A percentile compares a stretch with the other conserved stretches of the same genome.
These are phyloP conservation scores for Globisporangium camurandrum DNA, from an alignment of 352 stramenopile species.

Conservation along the genomic window DNA sequence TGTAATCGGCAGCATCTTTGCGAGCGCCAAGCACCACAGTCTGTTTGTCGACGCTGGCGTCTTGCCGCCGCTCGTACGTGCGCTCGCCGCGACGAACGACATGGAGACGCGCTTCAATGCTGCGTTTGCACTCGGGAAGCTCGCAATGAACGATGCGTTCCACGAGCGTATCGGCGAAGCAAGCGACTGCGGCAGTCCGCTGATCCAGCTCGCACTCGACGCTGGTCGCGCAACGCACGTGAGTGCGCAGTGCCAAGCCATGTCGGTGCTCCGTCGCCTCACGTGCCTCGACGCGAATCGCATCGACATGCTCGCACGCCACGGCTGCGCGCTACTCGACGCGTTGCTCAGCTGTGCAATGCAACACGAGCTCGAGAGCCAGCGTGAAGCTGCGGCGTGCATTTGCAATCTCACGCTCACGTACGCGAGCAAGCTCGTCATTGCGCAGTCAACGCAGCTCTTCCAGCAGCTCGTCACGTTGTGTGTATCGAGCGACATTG, in stretches of 20 bases:
- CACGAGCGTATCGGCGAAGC: constrained; percentile 52
- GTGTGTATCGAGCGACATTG: constrained; percentile 78
- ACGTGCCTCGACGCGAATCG: constrained; percentile 76
- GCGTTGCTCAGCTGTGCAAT: constrained; percentile 36
- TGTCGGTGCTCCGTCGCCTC: constrained; percentile 87
- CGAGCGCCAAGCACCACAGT: constrained; percentile 51
- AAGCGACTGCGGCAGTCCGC: constrained; percentile 35
- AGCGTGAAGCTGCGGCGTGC: constrained; percentile 84
- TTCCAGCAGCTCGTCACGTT: constrained; percentile 65
- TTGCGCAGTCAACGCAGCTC: constrained; percentile 41
- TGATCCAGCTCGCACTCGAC: constrained; percentile 56
- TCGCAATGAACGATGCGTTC: constrained; percentile 76
- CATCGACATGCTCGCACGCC: constrained; percentile 63
- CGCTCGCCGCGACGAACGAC: constrained; percentile 52
- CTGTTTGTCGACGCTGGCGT: constrained; percentile 62
- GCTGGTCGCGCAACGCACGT: constrained; percentile 27
- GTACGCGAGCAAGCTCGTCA: constrained; percentile 65
- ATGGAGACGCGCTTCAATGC: constrained; percentile 92
- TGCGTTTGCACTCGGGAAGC: constrained; percentile 90
- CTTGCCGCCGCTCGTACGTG: constrained; percentile 60
- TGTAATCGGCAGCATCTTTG: constrained; percentile 78
- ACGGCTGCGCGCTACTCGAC: constrained; percentile 46
- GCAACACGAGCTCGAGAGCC: constrained; percentile 72
- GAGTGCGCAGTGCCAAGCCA: constrained; percentile 84
- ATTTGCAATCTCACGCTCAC: constrained; percentile 83